Conservation (phyloP, 202 grass and related monocot species). For the Panicum virgatum region DNA sequence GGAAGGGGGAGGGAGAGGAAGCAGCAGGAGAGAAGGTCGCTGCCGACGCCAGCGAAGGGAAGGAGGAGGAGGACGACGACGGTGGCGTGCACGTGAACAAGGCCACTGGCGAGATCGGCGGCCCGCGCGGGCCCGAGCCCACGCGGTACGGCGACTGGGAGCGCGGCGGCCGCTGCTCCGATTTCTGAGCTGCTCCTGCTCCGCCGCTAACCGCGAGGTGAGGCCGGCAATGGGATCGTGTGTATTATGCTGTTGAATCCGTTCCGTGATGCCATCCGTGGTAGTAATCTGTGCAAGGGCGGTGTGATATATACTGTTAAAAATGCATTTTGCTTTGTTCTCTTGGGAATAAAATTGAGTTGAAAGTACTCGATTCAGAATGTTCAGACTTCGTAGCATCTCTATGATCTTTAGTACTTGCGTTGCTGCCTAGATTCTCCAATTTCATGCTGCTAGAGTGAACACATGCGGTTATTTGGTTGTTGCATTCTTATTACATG, state of each 20-base stretch:
- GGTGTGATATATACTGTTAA: background rate
- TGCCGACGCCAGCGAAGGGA: background rate
- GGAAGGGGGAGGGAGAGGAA: background rate
- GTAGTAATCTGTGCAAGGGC: background rate
- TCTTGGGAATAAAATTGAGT: background rate
- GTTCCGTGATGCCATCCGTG: background rate
- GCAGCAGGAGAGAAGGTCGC: conserved; percentile 22
- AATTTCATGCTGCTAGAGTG: background rate
- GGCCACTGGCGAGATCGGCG: conserved; percentile 71
- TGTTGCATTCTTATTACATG: no score
- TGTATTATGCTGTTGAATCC: background rate
- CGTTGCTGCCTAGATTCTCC: no score
- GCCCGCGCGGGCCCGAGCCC: conserved; percentile 79
- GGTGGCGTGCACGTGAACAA: conserved; percentile 57
- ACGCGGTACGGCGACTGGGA: conserved; percentile 96
- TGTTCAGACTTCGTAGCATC: no score
- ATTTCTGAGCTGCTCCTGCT: conserved; percentile 54
- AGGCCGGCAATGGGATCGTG: background rate
- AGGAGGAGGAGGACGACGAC: conserved; percentile 10
- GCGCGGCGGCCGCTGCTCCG: conserved; percentile 80
- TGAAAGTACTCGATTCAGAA: background rate
- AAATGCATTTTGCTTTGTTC: background rate
- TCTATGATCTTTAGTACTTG: no score
- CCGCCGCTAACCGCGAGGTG: background rate
- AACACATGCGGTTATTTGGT: background rate